Evolutionary conservation across 345 rosid species (phyloP).

Genomic region (Garcia nutans): DNA sequence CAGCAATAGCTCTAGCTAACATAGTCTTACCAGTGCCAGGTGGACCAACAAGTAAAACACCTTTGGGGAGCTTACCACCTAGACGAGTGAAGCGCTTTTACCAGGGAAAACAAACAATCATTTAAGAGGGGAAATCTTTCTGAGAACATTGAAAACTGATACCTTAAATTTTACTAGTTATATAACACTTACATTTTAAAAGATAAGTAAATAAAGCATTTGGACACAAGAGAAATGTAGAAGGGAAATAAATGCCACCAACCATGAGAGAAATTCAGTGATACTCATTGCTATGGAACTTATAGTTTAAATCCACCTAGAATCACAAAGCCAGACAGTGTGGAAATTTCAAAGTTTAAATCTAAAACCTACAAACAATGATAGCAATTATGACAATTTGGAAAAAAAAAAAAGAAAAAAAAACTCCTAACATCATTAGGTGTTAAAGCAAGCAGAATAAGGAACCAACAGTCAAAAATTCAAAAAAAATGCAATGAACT

Average conservation of each 20-base stretch:
- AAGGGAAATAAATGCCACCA: not conserved
- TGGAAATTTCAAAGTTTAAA: not conserved
- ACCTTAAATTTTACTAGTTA: not conserved
- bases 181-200: not conserved
- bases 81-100: slow-evolving; percentile 92
- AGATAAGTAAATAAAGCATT: not conserved
- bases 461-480: not conserved
- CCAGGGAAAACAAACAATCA: slow-evolving; percentile 11
- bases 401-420: not conserved
- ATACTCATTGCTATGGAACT: not conserved
- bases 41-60: slow-evolving; percentile 95
- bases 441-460: not conserved
- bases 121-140: not conserved
- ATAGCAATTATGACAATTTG: not conserved
- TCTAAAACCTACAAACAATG: not conserved
- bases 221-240: not conserved
- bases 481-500: not conserved
- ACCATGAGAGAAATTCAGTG: not conserved
- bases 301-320: not conserved
- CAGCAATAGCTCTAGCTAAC: slow-evolving; percentile 98
- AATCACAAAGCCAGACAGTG: not conserved
- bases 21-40: slow-evolving; percentile 99
- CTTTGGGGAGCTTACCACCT: slow-evolving; percentile 98
- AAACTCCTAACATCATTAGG: not conserved
- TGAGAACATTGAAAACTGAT: not conserved